A percentile compares a stretch with the other conserved stretches of the same genome.
phyloP scores from a whole-genome alignment of 495 filamentous ascomycete genomes.

The Letharia columbiana region DNA sequence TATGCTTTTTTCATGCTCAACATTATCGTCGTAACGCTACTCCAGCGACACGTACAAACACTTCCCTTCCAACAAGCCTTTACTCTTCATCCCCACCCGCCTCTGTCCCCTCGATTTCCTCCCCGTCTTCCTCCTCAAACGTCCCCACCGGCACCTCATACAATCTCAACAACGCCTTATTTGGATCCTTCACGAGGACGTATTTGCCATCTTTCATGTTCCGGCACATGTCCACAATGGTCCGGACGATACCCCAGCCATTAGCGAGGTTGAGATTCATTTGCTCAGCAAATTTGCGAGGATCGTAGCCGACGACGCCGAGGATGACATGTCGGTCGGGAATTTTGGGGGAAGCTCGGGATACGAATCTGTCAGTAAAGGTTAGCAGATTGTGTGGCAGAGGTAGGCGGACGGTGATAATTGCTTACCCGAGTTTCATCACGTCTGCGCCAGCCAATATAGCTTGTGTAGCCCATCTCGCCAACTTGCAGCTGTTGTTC shows the following conservation, averaged over 20 bases:
- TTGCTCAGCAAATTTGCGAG: conserved; percentile 88
- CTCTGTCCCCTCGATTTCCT: conserved; percentile 33
- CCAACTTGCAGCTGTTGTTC: conserved; percentile 98
- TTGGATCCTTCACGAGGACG: conserved; percentile 78
- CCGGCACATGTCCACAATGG: conserved; percentile 79
- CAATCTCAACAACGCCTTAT: conserved; percentile 83
- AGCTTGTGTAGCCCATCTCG: conserved; percentile 90
- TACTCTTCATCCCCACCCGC: conserved; percentile 40
- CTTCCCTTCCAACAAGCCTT: background rate
- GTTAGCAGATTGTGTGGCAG: conserved; percentile 22
- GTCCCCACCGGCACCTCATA: conserved; percentile 84
- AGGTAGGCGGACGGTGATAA: background rate
- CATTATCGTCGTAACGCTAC: background rate
- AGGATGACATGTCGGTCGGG: conserved; percentile 88
- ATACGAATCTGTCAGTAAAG: conserved; percentile 62
- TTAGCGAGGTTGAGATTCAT: conserved; percentile 96
- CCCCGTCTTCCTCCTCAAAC: conserved; percentile 70
- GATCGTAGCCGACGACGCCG: conserved; percentile 94
- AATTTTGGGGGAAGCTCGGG: conserved; percentile 80
- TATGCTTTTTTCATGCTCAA: background rate
- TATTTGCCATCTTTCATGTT: conserved; percentile 52
- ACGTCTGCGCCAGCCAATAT: conserved; percentile 91
- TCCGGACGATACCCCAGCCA: conserved; percentile 98
- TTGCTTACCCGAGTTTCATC: conserved; percentile 86
- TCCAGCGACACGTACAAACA: background rate